Evolutionary conservation across 352 stramenopile species (phyloP).

Genomic region (Phytophthora macrochlamydospora): DNA sequence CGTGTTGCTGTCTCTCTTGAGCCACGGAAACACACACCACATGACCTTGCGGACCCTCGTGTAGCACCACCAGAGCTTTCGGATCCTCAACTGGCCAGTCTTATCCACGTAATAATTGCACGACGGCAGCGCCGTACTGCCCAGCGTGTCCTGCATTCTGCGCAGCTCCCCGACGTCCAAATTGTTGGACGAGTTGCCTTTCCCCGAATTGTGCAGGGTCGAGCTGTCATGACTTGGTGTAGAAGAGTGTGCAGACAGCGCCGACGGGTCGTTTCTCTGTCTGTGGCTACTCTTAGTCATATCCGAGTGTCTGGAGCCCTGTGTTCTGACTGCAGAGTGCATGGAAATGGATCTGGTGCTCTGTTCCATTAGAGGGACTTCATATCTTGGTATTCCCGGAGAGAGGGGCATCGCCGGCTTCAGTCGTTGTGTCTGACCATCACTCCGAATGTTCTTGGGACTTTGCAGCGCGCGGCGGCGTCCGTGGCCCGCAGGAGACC

Average conservation of each 20-base stretch:
- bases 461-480: conserved; percentile 11
- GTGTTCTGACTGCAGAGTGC: too few species aligned
- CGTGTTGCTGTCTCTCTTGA: conserved; percentile 81
- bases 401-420: too few species aligned
- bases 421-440: too few species aligned
- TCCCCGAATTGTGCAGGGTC: neutral
- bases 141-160: neutral
- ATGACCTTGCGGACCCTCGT: conserved; percentile 49
- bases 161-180: conserved; percentile 7
- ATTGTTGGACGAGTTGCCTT: conserved; percentile 4
- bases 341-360: too few species aligned
- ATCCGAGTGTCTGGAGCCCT: neutral
- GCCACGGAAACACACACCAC: conserved; percentile 54
- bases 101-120: conserved; percentile 75
- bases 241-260: conserved; percentile 20
- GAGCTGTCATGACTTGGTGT: neutral
- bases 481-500: conserved; percentile 13
- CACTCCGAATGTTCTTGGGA: neutral
- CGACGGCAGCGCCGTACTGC: conserved; percentile 29
- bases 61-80: conserved; percentile 65
- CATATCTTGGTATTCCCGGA: too few species aligned
- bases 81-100: conserved; percentile 49
- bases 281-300: neutral
- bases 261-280: conserved; percentile 4
- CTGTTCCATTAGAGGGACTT: too few species aligned